phyloP scores from a whole-genome alignment of 1,139 yeast genomes.

The Candida tetrigidarum region DNA sequence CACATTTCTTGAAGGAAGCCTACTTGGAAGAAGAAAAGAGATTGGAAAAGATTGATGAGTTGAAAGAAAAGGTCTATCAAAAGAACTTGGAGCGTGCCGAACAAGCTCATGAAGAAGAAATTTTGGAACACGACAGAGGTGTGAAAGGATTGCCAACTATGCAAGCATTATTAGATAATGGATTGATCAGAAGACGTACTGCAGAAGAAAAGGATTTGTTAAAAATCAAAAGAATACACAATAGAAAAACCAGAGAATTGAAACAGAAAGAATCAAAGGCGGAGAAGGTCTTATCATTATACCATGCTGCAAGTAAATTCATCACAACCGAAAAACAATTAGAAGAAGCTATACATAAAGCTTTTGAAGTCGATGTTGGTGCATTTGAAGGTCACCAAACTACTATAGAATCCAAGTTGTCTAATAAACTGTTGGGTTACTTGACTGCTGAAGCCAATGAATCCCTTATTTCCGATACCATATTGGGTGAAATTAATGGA shows the following conservation, averaged over 20 bases:
- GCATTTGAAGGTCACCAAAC: conserved; percentile 40
- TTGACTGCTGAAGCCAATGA: conserved; percentile 35
- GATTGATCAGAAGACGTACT: conserved; percentile 74
- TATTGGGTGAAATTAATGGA: conserved; percentile 41
- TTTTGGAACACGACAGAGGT: conserved; percentile 44
- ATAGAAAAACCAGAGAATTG: conserved; percentile 39
- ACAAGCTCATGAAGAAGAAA: conserved; percentile 29
- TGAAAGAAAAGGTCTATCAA: conserved; percentile 27
- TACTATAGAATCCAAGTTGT: conserved; percentile 40
- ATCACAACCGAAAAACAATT: conserved; percentile 69
- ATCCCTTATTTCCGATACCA: conserved; percentile 38
- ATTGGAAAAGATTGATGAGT: conserved; percentile 44
- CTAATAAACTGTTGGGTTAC: conserved; percentile 25
- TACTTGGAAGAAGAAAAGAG: conserved; percentile 63
- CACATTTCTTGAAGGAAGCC: conserved; percentile 70
- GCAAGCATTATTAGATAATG: conserved; percentile 67
- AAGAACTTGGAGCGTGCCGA: conserved; percentile 28
- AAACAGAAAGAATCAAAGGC: conserved; percentile 50
- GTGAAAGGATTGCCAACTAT: conserved; percentile 86
- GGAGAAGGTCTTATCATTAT: conserved; percentile 63
- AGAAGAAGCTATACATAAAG: conserved; percentile 57
- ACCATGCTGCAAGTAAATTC: conserved; percentile 69
- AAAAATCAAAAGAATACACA: conserved; percentile 41
- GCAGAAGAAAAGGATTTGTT: conserved; percentile 60
- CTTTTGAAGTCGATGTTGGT: conserved; percentile 52